These are phyloP conservation scores for Papiliotrema nemorosa DNA, from an alignment of 1,284 basidiomycete species.

Conservation along the genomic window DNA sequence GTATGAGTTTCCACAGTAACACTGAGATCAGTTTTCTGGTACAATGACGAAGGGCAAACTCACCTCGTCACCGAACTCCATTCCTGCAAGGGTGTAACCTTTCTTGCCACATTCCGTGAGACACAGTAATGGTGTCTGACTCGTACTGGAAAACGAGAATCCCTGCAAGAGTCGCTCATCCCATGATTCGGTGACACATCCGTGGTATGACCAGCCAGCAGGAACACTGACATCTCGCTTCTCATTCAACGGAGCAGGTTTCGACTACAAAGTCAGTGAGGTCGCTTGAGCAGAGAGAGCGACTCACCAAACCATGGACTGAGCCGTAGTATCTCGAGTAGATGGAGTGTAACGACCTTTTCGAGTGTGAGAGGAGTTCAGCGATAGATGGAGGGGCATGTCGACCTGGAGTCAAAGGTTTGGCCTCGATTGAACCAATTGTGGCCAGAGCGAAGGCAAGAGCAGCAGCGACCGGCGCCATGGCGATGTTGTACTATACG, in stretches of 20 bases:
- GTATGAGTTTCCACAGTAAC: slow-evolving; percentile 34
- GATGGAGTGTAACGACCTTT: slow-evolving; percentile 22
- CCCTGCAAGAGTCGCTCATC: slow-evolving; percentile 38
- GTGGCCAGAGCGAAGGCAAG: slow-evolving; percentile 26
- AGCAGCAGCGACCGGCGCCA: slow-evolving; percentile 39
- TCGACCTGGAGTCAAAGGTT: slow-evolving; percentile 31
- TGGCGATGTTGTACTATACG: no score
- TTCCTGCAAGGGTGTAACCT: slow-evolving; percentile 43
- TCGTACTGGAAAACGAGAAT: slow-evolving; percentile 26
- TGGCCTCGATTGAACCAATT: slow-evolving; percentile 21
- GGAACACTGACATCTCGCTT: slow-evolving; percentile 22
- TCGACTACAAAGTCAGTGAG: slow-evolving; percentile 14
- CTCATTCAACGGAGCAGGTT: slow-evolving; percentile 28
- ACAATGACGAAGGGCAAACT: slow-evolving; percentile 3
- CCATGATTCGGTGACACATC: slow-evolving; percentile 41
- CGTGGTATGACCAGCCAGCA: slow-evolving; percentile 6
- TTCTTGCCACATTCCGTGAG: slow-evolving; percentile 31
- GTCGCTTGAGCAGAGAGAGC: background rate
- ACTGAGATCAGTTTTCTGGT: slow-evolving; percentile 11
- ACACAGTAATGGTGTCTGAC: slow-evolving; percentile 35
- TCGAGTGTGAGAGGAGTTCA: slow-evolving; percentile 26
- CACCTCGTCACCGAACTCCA: slow-evolving; percentile 41
- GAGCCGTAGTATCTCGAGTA: slow-evolving; percentile 34
- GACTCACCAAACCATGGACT: slow-evolving; percentile 33
- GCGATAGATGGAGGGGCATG: slow-evolving; percentile 38